These are phyloP conservation scores for Auricularia sp. DNA, from an alignment of 768 basidiomycete genomes.

Conservation along the genomic window DNA sequence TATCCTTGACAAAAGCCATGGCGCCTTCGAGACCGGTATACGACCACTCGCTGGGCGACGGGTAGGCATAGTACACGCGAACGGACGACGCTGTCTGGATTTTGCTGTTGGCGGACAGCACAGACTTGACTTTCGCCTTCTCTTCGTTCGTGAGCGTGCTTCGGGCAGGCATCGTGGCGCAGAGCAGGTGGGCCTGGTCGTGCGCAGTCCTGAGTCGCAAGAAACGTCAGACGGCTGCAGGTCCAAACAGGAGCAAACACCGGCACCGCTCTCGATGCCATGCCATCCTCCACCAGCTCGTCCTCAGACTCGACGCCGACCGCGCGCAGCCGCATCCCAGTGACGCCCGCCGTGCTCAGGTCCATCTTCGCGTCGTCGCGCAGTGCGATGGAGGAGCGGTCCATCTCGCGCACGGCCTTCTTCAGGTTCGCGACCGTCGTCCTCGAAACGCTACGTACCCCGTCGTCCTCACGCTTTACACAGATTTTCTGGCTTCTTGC, in stretches of 20 bases:
- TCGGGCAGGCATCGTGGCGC: slow-evolving; percentile 52
- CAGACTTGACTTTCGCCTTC: slow-evolving; percentile 59
- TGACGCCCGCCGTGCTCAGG: slow-evolving; percentile 70
- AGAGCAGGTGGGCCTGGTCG: too few relatives aligned
- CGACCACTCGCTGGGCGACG: slow-evolving; percentile 65
- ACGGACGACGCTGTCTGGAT: slow-evolving; percentile 73
- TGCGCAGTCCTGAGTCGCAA: too few relatives aligned
- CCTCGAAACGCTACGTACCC: neutral
- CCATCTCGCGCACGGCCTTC: slow-evolving; percentile 77
- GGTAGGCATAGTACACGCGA: slow-evolving; percentile 85
- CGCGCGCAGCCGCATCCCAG: slow-evolving; percentile 40
- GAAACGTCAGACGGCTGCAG: too few relatives aligned
- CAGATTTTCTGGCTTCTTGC: slow-evolving; percentile 72
- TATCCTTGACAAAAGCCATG: slow-evolving; percentile 60
- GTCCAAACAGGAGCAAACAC: too few relatives aligned
- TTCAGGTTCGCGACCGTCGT: slow-evolving; percentile 46
- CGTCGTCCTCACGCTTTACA: neutral
- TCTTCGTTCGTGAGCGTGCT: slow-evolving; percentile 65
- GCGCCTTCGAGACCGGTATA: slow-evolving; percentile 86
- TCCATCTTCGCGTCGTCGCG: slow-evolving; percentile 83
- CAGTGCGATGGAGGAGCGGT: slow-evolving; percentile 69
- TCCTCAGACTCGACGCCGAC: neutral
- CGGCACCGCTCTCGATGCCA: neutral
- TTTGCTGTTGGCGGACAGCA: slow-evolving; percentile 46
- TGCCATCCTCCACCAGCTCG: neutral